These are phyloP conservation scores for Alternaria panax DNA, from an alignment of 2,329 filamentous ascomycete genomes.

Conservation along the genomic window DNA sequence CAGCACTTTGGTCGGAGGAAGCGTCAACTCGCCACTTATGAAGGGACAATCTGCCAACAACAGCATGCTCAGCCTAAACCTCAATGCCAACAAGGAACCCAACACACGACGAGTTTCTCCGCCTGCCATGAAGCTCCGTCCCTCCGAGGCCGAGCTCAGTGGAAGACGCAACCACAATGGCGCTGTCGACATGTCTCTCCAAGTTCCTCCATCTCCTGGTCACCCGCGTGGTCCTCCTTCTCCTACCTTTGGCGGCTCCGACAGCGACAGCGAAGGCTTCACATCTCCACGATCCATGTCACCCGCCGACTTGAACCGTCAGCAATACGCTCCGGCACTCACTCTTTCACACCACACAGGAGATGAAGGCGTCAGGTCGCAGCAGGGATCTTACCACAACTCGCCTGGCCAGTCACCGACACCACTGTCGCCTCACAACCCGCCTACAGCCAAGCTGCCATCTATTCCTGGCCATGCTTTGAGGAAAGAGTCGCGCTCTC, in stretches of 20 bases:
- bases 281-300: constrained; percentile 34
- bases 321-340: constrained; percentile 39
- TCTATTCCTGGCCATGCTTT: constrained; percentile 33
- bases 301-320: constrained; percentile 31
- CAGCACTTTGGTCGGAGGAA: constrained; percentile 45
- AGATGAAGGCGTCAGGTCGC: constrained; percentile 31
- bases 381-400: constrained; percentile 41
- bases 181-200: constrained; percentile 46
- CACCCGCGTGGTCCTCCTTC: constrained; percentile 24
- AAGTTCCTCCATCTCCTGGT: constrained; percentile 43
- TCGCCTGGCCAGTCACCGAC: constrained; percentile 33
- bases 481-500: constrained; percentile 32
- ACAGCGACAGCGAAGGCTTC: constrained; percentile 35
- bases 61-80: constrained; percentile 45
- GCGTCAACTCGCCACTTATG: constrained; percentile 41
- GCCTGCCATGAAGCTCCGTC: constrained; percentile 39
- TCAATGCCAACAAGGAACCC: constrained; percentile 33
- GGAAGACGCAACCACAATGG: constrained; percentile 46
- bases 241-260: constrained; percentile 39
- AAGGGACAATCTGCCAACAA: constrained; percentile 41
- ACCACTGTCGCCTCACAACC: constrained; percentile 34
- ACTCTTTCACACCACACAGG: constrained; percentile 34
- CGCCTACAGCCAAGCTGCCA: constrained; percentile 37
- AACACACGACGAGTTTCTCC: constrained; percentile 30
- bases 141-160: constrained; percentile 48